Percentiles rank a stretch among this genome's conserved stretches.
These are phyloP conservation scores for Periconia sp. DNA, from an alignment of 2,329 filamentous ascomycete species.

Conservation along the genomic window DNA sequence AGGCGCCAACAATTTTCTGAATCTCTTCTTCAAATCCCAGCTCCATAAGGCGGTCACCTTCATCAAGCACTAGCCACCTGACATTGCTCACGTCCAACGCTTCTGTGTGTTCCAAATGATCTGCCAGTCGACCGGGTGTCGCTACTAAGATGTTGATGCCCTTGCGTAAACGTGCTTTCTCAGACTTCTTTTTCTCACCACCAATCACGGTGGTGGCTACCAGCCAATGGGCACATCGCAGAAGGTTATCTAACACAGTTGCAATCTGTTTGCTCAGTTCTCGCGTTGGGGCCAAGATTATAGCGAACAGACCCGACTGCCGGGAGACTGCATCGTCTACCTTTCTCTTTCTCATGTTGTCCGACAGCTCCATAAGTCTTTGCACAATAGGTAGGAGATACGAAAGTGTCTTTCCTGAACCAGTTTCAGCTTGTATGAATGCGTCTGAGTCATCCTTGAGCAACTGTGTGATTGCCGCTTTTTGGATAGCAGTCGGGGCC, in stretches of 20 bases:
- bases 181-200: conserved; percentile 74
- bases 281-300: conserved; percentile 90
- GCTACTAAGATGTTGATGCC: conserved; percentile 95
- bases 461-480: conserved; percentile 80
- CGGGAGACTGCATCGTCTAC: conserved; percentile 63
- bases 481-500: conserved; percentile 92
- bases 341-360: conserved; percentile 48
- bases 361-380: conserved; percentile 75
- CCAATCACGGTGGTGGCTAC: conserved; percentile 83
- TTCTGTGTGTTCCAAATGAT: conserved; percentile 92
- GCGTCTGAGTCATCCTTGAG: conserved; percentile 82
- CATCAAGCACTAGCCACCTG: conserved; percentile 90
- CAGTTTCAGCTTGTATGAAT: conserved; percentile 95
- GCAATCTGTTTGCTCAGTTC: conserved; percentile 95
- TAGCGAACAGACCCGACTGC: conserved; percentile 87
- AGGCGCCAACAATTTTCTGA: conserved; percentile 77
- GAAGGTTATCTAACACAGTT: conserved; percentile 77
- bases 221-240: conserved; percentile 91
- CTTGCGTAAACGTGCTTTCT: conserved; percentile 91
- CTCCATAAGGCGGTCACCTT: conserved; percentile 98
- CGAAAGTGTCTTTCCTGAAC: conserved; percentile 96
- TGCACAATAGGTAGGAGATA: conserved; percentile 93
- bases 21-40: conserved; percentile 95
- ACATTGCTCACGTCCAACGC: conserved; percentile 85
- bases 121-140: conserved; percentile 85